Evolutionary conservation across 192 early-diverging fungal species (phyloP).

Genomic region (Thamnidium elegans): DNA sequence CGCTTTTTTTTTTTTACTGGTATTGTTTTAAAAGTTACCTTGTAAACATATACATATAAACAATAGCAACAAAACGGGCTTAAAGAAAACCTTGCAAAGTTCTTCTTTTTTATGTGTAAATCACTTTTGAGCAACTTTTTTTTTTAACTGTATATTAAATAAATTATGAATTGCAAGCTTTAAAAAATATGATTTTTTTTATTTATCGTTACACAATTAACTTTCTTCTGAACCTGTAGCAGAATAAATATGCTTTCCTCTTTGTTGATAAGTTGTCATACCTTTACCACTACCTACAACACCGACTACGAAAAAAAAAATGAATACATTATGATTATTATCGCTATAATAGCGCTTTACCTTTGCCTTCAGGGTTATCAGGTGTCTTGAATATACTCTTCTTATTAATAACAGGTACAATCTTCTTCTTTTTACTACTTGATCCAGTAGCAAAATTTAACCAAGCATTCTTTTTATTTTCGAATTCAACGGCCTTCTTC

Average conservation of each 20-base stretch:
- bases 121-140: background rate
- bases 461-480: constrained; percentile 74
- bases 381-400: constrained; percentile 80
- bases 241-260: constrained; percentile 68
- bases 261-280: constrained; percentile 73
- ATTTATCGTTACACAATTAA: constrained; percentile 3
- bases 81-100: background rate
- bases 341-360: too few species aligned
- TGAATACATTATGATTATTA: too few species aligned
- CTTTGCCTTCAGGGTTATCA: constrained; percentile 73
- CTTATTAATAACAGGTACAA: constrained; percentile 51
- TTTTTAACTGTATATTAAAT: background rate
- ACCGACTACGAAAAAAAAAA: constrained; percentile 50
- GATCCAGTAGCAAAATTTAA: constrained; percentile 61
- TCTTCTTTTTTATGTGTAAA: background rate
- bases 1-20: too few species aligned
- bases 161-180: too few species aligned
- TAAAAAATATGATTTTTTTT: background rate
- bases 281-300: constrained; percentile 77
- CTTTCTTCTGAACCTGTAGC: background rate
- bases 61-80: too few species aligned
- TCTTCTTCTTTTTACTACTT: constrained; percentile 48
- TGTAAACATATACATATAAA: too few species aligned
- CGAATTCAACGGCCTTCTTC: constrained; percentile 57
- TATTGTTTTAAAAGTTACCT: too few species aligned